Evolutionary conservation across 352 stramenopile genomes (phyloP).

Genomic region (Albugo candida): DNA sequence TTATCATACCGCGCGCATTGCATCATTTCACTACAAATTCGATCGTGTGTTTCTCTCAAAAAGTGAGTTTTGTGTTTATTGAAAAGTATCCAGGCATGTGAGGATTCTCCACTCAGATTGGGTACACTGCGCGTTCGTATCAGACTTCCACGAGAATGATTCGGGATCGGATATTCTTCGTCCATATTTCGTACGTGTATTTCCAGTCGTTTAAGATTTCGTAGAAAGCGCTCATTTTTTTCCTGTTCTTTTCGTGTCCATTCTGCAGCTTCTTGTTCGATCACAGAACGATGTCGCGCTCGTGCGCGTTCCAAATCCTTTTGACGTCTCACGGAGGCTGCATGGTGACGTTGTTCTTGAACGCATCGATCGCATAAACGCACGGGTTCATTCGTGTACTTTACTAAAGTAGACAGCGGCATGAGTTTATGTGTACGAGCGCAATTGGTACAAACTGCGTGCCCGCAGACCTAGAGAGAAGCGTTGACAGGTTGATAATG

Average conservation of each 20-base stretch:
- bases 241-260: constrained; percentile 20
- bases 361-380: constrained; percentile 68
- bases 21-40: too few species aligned
- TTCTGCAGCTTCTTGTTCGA: constrained; percentile 30
- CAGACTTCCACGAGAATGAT: background rate
- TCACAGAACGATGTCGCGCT: constrained; percentile 40
- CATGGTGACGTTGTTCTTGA: constrained; percentile 50
- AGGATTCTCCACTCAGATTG: background rate
- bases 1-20: too few species aligned
- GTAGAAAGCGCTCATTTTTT: background rate
- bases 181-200: constrained; percentile 2
- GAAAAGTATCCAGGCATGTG: background rate
- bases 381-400: constrained; percentile 60
- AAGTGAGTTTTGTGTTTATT: background rate
- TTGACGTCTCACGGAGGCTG: constrained; percentile 37
- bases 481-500: background rate
- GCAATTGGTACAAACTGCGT: constrained; percentile 58
- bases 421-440: constrained; percentile 60
- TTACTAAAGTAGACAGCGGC: constrained; percentile 32
- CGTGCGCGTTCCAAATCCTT: constrained; percentile 55
- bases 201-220: constrained; percentile 4
- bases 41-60: background rate
- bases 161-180: background rate
- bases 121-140: background rate
- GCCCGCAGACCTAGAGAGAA: constrained; percentile 33